phyloP scores from a whole-genome alignment of 495 filamentous ascomycete species.

The Talaromyces proteolyticus region DNA sequence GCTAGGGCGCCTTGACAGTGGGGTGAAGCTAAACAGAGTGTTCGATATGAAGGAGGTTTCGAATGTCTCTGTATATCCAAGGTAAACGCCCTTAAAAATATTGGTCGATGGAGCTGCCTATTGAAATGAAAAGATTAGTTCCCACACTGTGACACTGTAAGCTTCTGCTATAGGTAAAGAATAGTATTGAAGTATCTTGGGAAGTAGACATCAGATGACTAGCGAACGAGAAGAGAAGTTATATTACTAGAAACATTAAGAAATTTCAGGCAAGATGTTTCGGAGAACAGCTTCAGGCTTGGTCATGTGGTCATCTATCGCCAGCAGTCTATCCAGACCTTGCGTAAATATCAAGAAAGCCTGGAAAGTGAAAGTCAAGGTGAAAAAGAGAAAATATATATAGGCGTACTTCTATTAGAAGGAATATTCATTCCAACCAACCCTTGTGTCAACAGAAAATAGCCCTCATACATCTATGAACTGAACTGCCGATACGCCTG shows the following conservation, averaged over 20 bases:
- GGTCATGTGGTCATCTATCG: too few relatives aligned
- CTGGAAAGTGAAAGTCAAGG: background rate
- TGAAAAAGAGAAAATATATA: background rate
- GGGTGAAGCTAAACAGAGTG: background rate
- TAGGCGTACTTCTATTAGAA: background rate
- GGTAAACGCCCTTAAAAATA: too few relatives aligned
- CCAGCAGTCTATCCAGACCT: background rate
- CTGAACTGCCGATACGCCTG: constrained; percentile 7
- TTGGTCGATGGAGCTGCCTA: too few relatives aligned
- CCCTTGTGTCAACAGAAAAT: background rate
- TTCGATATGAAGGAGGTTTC: background rate
- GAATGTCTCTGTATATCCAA: background rate
- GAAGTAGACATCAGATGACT: too few relatives aligned
- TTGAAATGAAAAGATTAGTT: too few relatives aligned
- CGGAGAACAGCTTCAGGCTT: too few relatives aligned
- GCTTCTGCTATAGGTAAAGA: too few relatives aligned
- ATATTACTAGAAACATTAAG: too few relatives aligned
- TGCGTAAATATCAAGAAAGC: background rate
- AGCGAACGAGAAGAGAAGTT: too few relatives aligned
- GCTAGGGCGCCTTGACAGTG: background rate
- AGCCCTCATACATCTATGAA: background rate
- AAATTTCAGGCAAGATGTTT: too few relatives aligned
- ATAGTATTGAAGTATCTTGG: too few relatives aligned
- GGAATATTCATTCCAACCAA: background rate
- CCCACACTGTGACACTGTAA: too few relatives aligned